A percentile compares a stretch with the other conserved stretches of the same genome.
These are phyloP conservation scores for Colletotrichum theobromicola DNA, from an alignment of 2,329 filamentous ascomycete genomes.

Conservation along the genomic window DNA sequence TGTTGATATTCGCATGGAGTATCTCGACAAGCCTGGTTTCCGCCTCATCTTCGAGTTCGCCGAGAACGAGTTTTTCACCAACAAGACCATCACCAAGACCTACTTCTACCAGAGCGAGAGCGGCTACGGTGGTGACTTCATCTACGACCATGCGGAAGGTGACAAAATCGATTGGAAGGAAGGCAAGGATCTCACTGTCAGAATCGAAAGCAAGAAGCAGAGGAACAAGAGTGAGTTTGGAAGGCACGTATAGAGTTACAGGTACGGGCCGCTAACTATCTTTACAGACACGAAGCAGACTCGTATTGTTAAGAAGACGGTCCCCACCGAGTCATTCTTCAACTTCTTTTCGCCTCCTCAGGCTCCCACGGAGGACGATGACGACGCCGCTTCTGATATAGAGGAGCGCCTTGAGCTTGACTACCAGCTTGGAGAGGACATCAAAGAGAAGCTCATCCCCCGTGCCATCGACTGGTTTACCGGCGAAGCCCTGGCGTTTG, in stretches of 20 bases:
- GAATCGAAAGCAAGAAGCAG: conserved; percentile 99
- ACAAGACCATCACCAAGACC: conserved; percentile 97
- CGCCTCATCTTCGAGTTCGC: conserved; percentile 96
- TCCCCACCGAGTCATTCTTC: conserved; percentile 98
- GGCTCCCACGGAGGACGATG: conserved; percentile 75
- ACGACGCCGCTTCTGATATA: conserved; percentile 84
- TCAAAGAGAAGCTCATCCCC: conserved; percentile 99
- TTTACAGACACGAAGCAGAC: conserved; percentile 94
- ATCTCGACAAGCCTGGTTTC: conserved; percentile 98
- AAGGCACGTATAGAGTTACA: not conserved
- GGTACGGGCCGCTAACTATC: not conserved
- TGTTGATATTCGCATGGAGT: conserved; percentile 97
- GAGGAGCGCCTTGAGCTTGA: conserved; percentile 98
- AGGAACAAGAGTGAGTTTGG: conserved; percentile 91
- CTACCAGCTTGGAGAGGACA: conserved; percentile 98
- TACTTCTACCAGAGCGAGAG: conserved; percentile 99
- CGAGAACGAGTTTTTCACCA: conserved; percentile 95
- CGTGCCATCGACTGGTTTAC: conserved; percentile 99
- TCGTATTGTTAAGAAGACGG: conserved; percentile 97
- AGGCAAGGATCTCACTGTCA: conserved; percentile 90
- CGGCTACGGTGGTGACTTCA: conserved; percentile 98
- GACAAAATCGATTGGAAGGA: conserved; percentile 98
- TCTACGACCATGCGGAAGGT: conserved; percentile 98
- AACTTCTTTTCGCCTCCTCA: conserved; percentile 98
- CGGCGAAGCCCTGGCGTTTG: conserved; percentile 94